A percentile compares a stretch with the other conserved stretches of the same genome.
phyloP scores from a whole-genome alignment of 805 yeast species.

The Maudiozyma barnettii region DNA sequence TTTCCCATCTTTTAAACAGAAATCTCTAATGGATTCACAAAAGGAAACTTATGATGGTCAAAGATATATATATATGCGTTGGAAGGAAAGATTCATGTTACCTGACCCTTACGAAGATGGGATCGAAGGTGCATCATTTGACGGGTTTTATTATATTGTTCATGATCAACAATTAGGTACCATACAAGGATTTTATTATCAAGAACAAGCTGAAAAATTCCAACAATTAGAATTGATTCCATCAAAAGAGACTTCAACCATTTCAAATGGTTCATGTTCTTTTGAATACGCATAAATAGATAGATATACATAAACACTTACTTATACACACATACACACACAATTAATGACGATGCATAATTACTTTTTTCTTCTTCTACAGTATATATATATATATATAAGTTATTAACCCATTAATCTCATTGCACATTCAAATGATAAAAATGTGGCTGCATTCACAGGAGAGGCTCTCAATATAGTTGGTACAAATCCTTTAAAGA shows the following conservation, averaged over 20 bases:
- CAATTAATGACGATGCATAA: not conserved
- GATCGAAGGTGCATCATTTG: slow-evolving; percentile 69
- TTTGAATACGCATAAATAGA: slow-evolving; percentile 17
- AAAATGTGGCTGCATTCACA: slow-evolving; percentile 94
- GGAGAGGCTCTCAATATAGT: slow-evolving; percentile 96
- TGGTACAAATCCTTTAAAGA: slow-evolving; percentile 86
- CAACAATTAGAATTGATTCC: slow-evolving; percentile 61
- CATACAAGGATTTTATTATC: slow-evolving; percentile 75
- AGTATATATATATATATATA: not conserved
- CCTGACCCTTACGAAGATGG: slow-evolving; percentile 55
- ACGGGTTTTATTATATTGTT: slow-evolving; percentile 84
- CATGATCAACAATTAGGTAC: slow-evolving; percentile 70
- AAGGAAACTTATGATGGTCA: slow-evolving; percentile 28
- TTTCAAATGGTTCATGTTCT: slow-evolving; percentile 7
- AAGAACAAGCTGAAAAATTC: slow-evolving; percentile 60
- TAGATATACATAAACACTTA: not conserved
- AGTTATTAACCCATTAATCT: slow-evolving; percentile 42
- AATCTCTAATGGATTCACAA: slow-evolving; percentile 8
- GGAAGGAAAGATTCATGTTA: slow-evolving; percentile 85
- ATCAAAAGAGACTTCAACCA: not conserved
- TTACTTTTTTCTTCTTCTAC: not conserved
- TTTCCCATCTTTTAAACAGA: slow-evolving; percentile 37
- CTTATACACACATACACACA: too few species aligned
- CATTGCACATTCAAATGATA: slow-evolving; percentile 86
- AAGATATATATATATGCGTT: slow-evolving; percentile 71